Base-by-base conservation (phyloP, 2,329 filamentous ascomycete species). In the Chaetomium globosum region DNA sequence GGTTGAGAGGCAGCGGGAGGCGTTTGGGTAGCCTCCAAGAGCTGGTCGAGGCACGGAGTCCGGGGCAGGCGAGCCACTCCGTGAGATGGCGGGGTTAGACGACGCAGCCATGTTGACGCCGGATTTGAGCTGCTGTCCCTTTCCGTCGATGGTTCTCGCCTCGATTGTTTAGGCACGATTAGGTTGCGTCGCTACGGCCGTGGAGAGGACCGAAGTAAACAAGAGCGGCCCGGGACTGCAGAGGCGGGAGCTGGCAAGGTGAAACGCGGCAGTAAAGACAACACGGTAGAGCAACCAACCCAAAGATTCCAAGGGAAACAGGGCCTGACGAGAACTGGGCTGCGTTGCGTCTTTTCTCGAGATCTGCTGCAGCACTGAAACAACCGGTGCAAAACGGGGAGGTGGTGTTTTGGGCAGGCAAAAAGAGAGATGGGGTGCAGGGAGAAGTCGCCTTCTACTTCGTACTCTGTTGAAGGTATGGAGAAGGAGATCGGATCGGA, bases 1-100 rank as follows among this genome's bases (percentile, higher is more conserved):
- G 19, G 82, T 83, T 1, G 88, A 93, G 39, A 90, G 77, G 69
- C 85, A 88, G 68, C 89, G 87, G 61, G 87, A 83, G 61, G 89
- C 81, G 64, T 82, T 80, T 13, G 85, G 81, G 53, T 83, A 82
- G 51, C 85, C 80, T 49, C 85, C 83, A 64, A 90, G 80, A 63
- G 89, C 86, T 48, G 84, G 81, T n/a, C 83, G 84, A 7, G 89
- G 89, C 21, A 83, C 81, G 21, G 81, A 78, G 72, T 87, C 86
- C 46, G 87, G 87, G 59, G 88, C 85, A n/a, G 89, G 88, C 43
- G 89, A 90, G 65, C 80, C 81, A 70, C 81, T 80, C 72, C 82
- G 83, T 58, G 80, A 70, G n/a, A 73, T 74, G 23, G 77, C 75
- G 23, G 74, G 58, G 43, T 76, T 72, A 33, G 75, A 73, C 62